Evolutionary conservation across 495 filamentous ascomycete species (phyloP).

Genomic region (Podospora conica): DNA sequence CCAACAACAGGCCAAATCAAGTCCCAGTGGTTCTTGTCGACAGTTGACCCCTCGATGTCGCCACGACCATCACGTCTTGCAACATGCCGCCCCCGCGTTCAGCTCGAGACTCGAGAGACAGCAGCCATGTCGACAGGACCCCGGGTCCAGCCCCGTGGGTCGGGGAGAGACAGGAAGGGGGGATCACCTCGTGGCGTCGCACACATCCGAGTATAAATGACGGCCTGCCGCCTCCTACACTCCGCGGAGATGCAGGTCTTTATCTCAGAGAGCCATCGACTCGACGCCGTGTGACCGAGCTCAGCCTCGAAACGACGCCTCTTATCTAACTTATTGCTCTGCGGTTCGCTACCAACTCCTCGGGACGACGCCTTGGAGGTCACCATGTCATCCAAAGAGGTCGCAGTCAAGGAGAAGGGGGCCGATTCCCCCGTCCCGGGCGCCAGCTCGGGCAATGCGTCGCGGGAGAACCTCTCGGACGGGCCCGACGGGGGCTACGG

Average conservation of each 20-base stretch:
- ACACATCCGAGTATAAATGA: background rate
- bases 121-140: background rate
- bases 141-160: background rate
- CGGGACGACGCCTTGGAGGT: background rate
- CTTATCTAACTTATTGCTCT: background rate
- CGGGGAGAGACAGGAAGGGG: background rate
- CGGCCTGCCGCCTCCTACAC: background rate
- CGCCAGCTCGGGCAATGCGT: slow-evolving; percentile 7
- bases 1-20: background rate
- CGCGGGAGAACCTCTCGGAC: slow-evolving; percentile 12
- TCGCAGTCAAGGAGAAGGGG: background rate
- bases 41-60: slow-evolving; percentile 4
- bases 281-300: background rate
- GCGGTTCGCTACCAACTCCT: slow-evolving; percentile 7
- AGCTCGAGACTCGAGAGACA: background rate
- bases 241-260: slow-evolving; percentile 9
- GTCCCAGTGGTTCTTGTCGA: background rate
- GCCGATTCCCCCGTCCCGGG: background rate
- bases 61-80: slow-evolving; percentile 5
- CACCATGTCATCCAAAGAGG: slow-evolving; percentile 1
- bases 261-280: slow-evolving; percentile 2
- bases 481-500: slow-evolving; percentile 27
- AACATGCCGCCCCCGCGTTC: slow-evolving; percentile 9
- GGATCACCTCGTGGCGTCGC: background rate
- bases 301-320: background rate